Evolutionary conservation across 2,329 filamentous ascomycete genomes (phyloP), one percentile per base, ranked within the genome.

Genomic region (Phaeosphaeriaceae sp.): DNA sequence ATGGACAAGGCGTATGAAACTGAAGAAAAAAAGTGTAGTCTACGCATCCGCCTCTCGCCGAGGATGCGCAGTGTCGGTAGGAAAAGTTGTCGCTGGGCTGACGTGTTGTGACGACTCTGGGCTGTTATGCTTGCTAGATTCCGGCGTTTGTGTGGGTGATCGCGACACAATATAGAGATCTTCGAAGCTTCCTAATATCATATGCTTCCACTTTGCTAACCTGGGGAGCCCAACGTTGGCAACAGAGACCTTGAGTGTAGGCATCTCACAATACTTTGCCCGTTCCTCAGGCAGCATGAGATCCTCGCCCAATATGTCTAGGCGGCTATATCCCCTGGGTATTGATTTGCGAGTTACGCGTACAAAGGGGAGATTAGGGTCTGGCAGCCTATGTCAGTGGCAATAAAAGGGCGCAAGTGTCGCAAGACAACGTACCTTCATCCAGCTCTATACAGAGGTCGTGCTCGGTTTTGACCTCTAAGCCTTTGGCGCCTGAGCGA

Each of bases 91-190:
- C 9, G 64, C 52, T 11, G 71, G 71, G 30, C 64, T 72, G 46
- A 73, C 67, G 42, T 73, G 68, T 61, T 72, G 68, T 32, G 68
- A 73, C 16, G 60, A 66, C 52, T 73, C 68, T 1, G 71, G 70
- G n/a, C 70, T 73, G 48, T 53, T 71, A 50, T 73, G 68, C 26
- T 74, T 72, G 33, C 71, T 75, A 32, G 60, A 72, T 20, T 63
- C 56, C 4, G 70, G 69, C 26, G 65, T 64, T 21, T 61, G 61
- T 13, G 66, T 66, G 40, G 65, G 64, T 34, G 77, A 74, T 15
- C 75, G 71, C 40, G 72, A 77, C 15, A 81, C 74, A 51, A 81
- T 79, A 62, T 77, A 81, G n/a, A 81, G 69, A 29, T 79, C 74
- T 18, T 77, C 71, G 53, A 73, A 80, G 48, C 71, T 74, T 47